Conservation (phyloP, 352 stramenopile genomes). For the Phytopythium cucurbitacearum region DNA sequence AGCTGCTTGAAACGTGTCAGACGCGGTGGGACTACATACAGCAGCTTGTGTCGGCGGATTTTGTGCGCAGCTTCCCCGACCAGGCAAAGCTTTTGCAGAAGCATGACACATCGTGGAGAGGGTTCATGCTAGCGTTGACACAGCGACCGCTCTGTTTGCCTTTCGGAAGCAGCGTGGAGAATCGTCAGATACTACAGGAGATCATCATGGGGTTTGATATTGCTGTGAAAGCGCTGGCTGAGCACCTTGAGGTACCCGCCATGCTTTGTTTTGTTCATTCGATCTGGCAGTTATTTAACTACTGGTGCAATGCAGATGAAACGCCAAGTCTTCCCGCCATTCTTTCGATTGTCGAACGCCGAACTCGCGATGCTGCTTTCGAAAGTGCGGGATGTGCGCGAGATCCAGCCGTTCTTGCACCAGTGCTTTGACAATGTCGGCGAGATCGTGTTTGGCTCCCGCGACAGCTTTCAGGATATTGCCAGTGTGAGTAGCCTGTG, state of each 20-base stretch:
- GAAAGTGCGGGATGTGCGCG: slow-evolving; percentile 33
- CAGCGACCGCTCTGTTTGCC: slow-evolving; percentile 53
- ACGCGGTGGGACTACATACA: slow-evolving; percentile 70
- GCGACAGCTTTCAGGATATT: slow-evolving; percentile 63
- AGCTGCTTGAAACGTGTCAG: slow-evolving; percentile 52
- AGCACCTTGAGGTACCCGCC: slow-evolving; percentile 45
- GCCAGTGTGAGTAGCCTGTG: slow-evolving; percentile 17
- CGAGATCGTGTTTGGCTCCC: slow-evolving; percentile 46
- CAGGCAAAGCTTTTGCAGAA: slow-evolving; percentile 47
- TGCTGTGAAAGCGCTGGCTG: slow-evolving; percentile 35
- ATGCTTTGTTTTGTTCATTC: neutral
- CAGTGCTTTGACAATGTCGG: slow-evolving; percentile 73
- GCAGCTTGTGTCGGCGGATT: slow-evolving; percentile 54
- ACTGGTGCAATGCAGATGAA: slow-evolving; percentile 27
- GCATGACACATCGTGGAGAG: slow-evolving; percentile 50
- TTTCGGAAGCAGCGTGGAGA: slow-evolving; percentile 44
- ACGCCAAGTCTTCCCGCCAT: slow-evolving; percentile 48
- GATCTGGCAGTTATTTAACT: neutral
- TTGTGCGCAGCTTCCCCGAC: slow-evolving; percentile 52
- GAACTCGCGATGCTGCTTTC: slow-evolving; percentile 53
- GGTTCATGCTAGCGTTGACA: slow-evolving; percentile 35
- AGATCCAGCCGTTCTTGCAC: slow-evolving; percentile 51
- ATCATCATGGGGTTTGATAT: slow-evolving; percentile 54
- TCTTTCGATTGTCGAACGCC: slow-evolving; percentile 61
- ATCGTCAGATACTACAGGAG: slow-evolving; percentile 30